phyloP scores from a whole-genome alignment of 371 early-diverging fungal genomes.

The Zychaea mexicana region DNA sequence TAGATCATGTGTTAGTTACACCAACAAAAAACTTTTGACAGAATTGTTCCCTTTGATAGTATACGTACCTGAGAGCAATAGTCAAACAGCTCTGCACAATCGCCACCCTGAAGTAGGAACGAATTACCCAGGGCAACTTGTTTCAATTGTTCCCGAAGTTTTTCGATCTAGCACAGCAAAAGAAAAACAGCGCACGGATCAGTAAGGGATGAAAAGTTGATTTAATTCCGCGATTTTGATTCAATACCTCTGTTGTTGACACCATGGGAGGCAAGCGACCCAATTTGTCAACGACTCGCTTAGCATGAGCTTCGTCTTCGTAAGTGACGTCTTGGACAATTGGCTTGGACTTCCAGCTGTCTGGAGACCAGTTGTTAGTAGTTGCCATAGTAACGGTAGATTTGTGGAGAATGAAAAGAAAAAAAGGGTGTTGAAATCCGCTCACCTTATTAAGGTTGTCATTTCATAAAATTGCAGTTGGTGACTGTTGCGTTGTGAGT shows the following conservation, averaged over 20 bases:
- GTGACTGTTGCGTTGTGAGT: too few species aligned
- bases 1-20: neutral
- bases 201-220: too few species aligned
- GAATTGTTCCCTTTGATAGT: neutral
- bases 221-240: neutral
- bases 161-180: slow-evolving; percentile 64
- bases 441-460: too few species aligned
- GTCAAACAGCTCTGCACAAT: slow-evolving; percentile 97
- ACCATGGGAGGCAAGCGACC: slow-evolving; percentile 90
- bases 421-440: too few species aligned
- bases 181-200: neutral
- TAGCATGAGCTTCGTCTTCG: slow-evolving; percentile 71
- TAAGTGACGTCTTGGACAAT: slow-evolving; percentile 91
- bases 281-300: slow-evolving; percentile 77
- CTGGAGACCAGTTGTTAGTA: slow-evolving; percentile 68
- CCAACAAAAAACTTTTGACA: neutral
- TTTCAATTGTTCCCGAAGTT: slow-evolving; percentile 80
- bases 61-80: slow-evolving; percentile 82
- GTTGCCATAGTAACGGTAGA: neutral
- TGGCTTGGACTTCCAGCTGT: slow-evolving; percentile 83
- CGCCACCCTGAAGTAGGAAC: slow-evolving; percentile 96
- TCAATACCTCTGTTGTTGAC: slow-evolving; percentile 76
- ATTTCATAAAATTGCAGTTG: too few species aligned
- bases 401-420: neutral
- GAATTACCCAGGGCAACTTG: slow-evolving; percentile 91